Evolutionary conservation across 352 stramenopile species (phyloP).

Genomic region (Pythium chondricola): DNA sequence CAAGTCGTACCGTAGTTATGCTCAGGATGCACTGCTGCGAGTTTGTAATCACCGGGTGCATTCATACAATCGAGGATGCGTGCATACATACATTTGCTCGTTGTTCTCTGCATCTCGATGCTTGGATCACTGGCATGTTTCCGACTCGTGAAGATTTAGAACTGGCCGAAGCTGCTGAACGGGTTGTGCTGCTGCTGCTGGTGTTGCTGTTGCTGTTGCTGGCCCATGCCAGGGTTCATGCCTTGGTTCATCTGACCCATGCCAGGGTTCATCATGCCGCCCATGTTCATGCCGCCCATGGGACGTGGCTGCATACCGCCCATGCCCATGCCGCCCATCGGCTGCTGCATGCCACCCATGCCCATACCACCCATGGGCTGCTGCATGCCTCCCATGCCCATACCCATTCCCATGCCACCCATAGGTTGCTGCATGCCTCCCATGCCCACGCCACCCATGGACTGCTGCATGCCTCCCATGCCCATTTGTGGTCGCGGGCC

Average conservation of each 20-base stretch:
- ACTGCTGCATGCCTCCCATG: conserved; percentile 43
- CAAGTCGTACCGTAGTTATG: too few relatives aligned
- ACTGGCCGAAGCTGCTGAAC: conserved; percentile 52
- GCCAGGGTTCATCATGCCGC: conserved; percentile 57
- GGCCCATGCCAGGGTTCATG: not conserved
- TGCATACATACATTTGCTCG: too few relatives aligned
- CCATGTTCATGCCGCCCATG: conserved; percentile 30
- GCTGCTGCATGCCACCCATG: conserved; percentile 47
- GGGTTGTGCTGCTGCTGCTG: conserved; percentile 55
- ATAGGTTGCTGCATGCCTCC: conserved; percentile 56
- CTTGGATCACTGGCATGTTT: too few relatives aligned
- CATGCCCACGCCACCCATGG: conserved; percentile 32
- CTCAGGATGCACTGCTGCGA: too few relatives aligned
- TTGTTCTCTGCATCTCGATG: too few relatives aligned
- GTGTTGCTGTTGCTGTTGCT: conserved; percentile 46
- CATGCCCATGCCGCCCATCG: conserved; percentile 43
- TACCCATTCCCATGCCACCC: conserved; percentile 34
- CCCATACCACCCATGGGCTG: conserved; percentile 37
- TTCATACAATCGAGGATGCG: too few relatives aligned
- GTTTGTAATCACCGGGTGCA: too few relatives aligned
- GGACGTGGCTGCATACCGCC: conserved; percentile 24
- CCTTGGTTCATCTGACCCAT: conserved; percentile 40
- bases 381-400: conserved; percentile 28
- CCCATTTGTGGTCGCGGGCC: conserved; percentile 19
- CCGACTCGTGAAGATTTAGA: too few relatives aligned